Conservation (phyloP, 2,329 filamentous ascomycete genomes). For the Ilyonectria robusta region DNA sequence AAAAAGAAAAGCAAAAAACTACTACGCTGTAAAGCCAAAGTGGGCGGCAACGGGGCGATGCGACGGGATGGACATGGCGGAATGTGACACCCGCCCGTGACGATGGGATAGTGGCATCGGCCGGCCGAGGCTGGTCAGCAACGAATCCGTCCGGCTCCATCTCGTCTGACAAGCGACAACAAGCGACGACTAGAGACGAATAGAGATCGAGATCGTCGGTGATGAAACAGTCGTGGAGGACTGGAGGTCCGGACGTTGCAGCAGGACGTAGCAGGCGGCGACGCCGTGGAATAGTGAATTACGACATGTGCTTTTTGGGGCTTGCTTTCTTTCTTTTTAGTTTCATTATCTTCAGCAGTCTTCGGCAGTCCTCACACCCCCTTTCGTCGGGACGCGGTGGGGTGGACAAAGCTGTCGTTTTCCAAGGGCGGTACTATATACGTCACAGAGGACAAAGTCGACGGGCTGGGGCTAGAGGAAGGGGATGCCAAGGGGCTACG, state of each 20-base stretch:
- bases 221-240: conserved; percentile 23
- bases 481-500: neutral
- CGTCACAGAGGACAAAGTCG: neutral
- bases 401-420: conserved; percentile 12
- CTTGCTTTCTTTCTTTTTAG: conserved; percentile 3
- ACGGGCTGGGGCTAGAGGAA: neutral
- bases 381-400: neutral
- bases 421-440: neutral
- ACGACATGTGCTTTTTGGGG: conserved; percentile 10
- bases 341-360: conserved; percentile 19
- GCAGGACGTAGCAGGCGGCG: conserved; percentile 6
- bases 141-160: conserved; percentile 2
- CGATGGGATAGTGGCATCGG: neutral
- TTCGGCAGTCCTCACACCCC: conserved; percentile 12
- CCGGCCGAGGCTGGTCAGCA: neutral
- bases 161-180: neutral
- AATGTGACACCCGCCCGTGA: neutral
- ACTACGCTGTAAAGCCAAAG: neutral
- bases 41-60: conserved; percentile 3
- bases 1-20: neutral
- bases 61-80: neutral
- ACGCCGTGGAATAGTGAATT: conserved; percentile 5
- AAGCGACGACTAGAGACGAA: neutral
- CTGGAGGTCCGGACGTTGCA: conserved; percentile 17
- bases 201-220: conserved; percentile 22